A percentile compares a stretch with the other conserved stretches of the same genome.
Conservation (phyloP, 1,284 basidiomycete species). For the Apiotrichum gamsii region DNA sequence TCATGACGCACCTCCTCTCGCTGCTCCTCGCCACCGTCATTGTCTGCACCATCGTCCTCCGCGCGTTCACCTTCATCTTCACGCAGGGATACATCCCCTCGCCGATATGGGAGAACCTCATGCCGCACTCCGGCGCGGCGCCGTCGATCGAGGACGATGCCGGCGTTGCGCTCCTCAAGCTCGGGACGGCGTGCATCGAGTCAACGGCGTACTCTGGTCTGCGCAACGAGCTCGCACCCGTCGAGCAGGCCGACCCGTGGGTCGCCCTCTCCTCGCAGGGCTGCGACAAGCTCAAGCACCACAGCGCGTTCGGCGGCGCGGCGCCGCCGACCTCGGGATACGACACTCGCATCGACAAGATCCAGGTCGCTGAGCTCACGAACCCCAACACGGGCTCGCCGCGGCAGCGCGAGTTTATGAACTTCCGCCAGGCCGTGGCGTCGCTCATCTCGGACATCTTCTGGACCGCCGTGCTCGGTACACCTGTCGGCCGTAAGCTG, state of each 20-base stretch:
- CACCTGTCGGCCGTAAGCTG: conserved; percentile 24
- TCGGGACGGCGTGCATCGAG: conserved; percentile 44
- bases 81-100: conserved; percentile 44
- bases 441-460: conserved; percentile 14
- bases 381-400: conserved; percentile 27
- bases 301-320: conserved; percentile 17
- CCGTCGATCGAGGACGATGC: conserved; percentile 42
- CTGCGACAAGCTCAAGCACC: conserved; percentile 17
- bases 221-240: conserved; percentile 37
- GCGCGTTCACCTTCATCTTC: conserved; percentile 40
- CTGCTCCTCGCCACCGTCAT: conserved; percentile 40
- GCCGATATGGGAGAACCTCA: conserved; percentile 30
- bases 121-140: conserved; percentile 39
- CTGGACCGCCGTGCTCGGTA: conserved; percentile 23
- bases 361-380: conserved; percentile 30
- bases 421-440: conserved; percentile 26
- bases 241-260: conserved; percentile 32
- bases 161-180: conserved; percentile 40
- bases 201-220: conserved; percentile 41
- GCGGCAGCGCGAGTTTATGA: conserved; percentile 23
- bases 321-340: no score
- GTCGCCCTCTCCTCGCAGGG: conserved; percentile 26
- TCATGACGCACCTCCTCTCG: conserved; percentile 42
- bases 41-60: conserved; percentile 35
- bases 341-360: conserved; percentile 34